Evolutionary conservation across 352 stramenopile genomes (phyloP).

Genomic region (Globisporangium nagaii): DNA sequence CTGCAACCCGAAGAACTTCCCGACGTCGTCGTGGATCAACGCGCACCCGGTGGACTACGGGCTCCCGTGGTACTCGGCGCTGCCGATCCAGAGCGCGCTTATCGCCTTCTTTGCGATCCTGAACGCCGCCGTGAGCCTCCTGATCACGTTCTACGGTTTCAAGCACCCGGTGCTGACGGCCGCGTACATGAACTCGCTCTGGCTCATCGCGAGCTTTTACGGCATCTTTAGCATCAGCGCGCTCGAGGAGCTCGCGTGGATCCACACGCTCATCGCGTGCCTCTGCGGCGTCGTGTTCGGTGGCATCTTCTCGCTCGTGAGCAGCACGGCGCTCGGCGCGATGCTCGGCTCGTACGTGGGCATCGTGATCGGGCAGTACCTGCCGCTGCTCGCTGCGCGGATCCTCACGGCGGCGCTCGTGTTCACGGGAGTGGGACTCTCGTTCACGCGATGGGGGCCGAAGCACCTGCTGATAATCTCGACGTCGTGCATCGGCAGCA

Average conservation of each 20-base stretch:
- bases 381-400: constrained; percentile 50
- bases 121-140: constrained; percentile 45
- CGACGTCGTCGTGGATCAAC: constrained; percentile 91
- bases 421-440: constrained; percentile 31
- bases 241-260: constrained; percentile 50
- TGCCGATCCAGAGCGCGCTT: constrained; percentile 44
- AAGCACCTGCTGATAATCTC: constrained; percentile 67
- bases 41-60: constrained; percentile 81
- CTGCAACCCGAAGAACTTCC: constrained; percentile 89
- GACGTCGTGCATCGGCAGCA: constrained; percentile 59
- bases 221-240: constrained; percentile 48
- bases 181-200: constrained; percentile 51
- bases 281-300: constrained; percentile 73
- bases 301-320: constrained; percentile 55
- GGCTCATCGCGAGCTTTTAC: constrained; percentile 63
- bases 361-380: constrained; percentile 60
- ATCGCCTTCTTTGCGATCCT: constrained; percentile 47
- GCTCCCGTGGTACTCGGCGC: constrained; percentile 75
- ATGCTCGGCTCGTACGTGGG: constrained; percentile 65
- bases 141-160: constrained; percentile 54
- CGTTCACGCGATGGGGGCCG: constrained; percentile 29
- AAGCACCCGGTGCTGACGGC: constrained; percentile 47
- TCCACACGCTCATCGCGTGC: constrained; percentile 60
- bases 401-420: constrained; percentile 49
- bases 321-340: constrained; percentile 45